Evolutionary conservation across 306 rosid species (phyloP), one percentile per base, ranked within the genome.

Genomic region (Vicia faba): DNA sequence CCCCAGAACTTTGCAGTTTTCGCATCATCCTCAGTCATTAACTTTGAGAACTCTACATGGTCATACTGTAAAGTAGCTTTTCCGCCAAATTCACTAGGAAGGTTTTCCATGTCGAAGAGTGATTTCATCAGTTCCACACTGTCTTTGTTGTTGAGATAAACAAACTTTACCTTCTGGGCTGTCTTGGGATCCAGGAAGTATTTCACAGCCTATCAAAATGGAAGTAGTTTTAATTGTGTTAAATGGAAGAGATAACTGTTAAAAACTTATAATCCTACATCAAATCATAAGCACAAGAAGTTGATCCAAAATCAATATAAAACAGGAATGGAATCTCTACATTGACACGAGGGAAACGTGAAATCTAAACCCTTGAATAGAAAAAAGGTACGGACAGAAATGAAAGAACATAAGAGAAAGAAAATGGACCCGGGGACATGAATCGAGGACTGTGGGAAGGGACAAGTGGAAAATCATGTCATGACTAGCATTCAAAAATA

Each of bases 1-100:
- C 86, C 91, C 98, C 98, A 93, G 75, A 84, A 85, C 65, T 83
- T 80, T 54, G 98, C 90, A 53, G 98, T 89, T 77, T 85, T 88
- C 16, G 73, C 76, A 70, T 93, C 98, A 50, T 89, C 98, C 67
- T 68, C 80, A 0, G 78, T 70, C 98, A 93, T 93, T 85, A 84
- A 58, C 33, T 73, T 33, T 1, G 98, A 89, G 79, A 83, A 93
- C 76, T 93, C 98, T 73, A 80, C 87, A 12, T 93, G 98, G 50
- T 89, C 90, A 48, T 89, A 93, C 25, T 82, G 66, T 4, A 93
- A 57, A 73, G 87, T 84, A 64, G 97, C 89, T 58, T 89, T 71
- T 4, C 97, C 98, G 8, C 98, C 98, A 64, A 89, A 82, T 36
- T 88, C 97, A 40, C 75, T 78, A 0, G 98, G 98, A 69, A 93